Evolutionary conservation across 2,329 filamentous ascomycete species (phyloP), one percentile per base, ranked within the genome.

Genomic region (Magnaporthiopsis rhizophila): DNA sequence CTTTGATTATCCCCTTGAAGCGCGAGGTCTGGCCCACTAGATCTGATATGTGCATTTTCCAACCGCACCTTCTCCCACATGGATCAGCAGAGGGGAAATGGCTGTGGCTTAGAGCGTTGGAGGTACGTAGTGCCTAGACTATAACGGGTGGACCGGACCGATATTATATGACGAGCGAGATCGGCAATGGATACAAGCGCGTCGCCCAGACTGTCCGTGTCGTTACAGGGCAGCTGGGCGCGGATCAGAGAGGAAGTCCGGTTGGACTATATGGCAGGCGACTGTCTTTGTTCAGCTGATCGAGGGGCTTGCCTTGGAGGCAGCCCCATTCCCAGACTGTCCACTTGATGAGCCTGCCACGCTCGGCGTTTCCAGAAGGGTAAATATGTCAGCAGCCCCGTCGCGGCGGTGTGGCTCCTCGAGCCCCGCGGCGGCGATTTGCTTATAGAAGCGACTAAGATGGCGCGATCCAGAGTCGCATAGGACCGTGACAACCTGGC

Each of bases 391-490:
- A 53, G 32, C 60, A 59, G 70, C 57, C 57, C 72, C 72, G 66
- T 77, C 71, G 62, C 78, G 77, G 50, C 77, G 50, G 6, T 59
- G 75, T 59, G 89, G 85, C 36, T 83, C 78, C 66, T 90, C 86
- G 28, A 91, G 76, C 3, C 87, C 89, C 74, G 89, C 79, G 62
- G 87, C 84, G 28, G 85, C 88, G 63, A 91, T 85, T 67, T 83
- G 81, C 71, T 88, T 90, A 89, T 90, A 95, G 72, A 96, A 93
- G 75, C 93, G 94, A 77, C 89, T 92, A 62, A 95, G 75, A 75
- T 95, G 91, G 68, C 91, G 82, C 12, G 87, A 87, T n/a, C 91
- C 89, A n/a, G 85, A 86, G 76, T 96, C 91, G 74, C 91, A 95
- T 9, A 95, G 77, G n/a, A 96, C 80, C 0, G 91, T 95, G n/a